Base-by-base conservation (phyloP, 2,329 filamentous ascomycete species). In the Blastomyces parvus region DNA sequence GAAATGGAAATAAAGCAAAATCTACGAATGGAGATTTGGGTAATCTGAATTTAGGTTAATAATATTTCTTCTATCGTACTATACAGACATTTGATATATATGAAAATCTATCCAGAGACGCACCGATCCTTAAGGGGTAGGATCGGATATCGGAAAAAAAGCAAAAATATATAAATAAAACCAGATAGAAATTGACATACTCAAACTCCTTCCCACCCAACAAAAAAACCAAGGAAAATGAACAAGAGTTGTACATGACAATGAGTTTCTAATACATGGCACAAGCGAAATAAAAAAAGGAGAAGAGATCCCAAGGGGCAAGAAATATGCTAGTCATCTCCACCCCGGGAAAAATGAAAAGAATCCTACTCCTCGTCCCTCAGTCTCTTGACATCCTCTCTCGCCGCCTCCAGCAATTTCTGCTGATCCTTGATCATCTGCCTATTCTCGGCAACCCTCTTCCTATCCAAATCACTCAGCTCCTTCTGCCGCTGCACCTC, bases 401-500 rank as follows among this genome's bases (percentile, higher is more conserved):
- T 73, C 30, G 78, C 78, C 64, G 76, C 76, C 66, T 75, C 71
- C 66, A 80, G 67, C 70, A 80, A 76, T 44, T 73, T 72, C 69
- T 78, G 75, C 68, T 80, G 75, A 64, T 79, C 78, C 70, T 76
- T 76, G 70, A 77, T 77, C 42, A 73, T 73, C 67, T 80, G 77
- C 13, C 77, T 72, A 62, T 76, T 76, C 52, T 62, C 70, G 22
- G 69, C 69, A 58, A 79, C 73, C 27, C 74, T 71, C 65, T 70
- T 64, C 40, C 75, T 71, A 69, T 80, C 78, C 61, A 71, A 67
- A n/a, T 74, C 72, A 50, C 75, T 71, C 67, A 73, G 70, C 55
- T 69, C 68, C 25, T 69, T 68, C 68, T 77, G 71, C 64, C 72
- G 69, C 33, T 73, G 71, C 60, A 76, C 67, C 64, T 74, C 70